phyloP scores from a whole-genome alignment of 208 protist species.

The Wallacemonas sp. region DNA sequence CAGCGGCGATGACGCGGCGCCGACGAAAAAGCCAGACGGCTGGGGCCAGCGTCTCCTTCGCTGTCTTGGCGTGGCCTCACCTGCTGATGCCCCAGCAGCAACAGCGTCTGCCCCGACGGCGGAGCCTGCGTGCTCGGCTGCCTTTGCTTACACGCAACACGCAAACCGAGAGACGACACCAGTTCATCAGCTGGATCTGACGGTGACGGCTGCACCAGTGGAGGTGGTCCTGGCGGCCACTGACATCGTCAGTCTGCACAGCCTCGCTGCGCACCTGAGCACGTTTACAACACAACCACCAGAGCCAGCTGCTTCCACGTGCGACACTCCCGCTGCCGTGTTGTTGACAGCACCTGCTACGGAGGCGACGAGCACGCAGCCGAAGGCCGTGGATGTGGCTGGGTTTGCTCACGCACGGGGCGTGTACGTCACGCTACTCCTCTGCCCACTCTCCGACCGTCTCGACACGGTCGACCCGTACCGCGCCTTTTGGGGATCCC shows the following conservation, averaged over 20 bases:
- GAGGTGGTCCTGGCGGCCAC: constrained; percentile 3
- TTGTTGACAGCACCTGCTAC: background rate
- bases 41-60: no score
- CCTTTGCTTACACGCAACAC: background rate
- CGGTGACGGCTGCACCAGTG: background rate
- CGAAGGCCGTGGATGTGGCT: background rate
- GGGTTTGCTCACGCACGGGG: background rate
- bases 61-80: no score
- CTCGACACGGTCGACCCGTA: background rate
- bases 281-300: background rate
- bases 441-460: background rate
- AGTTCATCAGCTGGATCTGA: constrained; percentile 4
- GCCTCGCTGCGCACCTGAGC: background rate
- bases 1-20: no score
- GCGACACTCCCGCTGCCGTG: background rate
- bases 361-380: background rate
- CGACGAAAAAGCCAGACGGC: no score
- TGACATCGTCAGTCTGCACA: background rate
- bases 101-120: no score
- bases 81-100: no score
- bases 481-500: no score
- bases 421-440: background rate
- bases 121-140: background rate
- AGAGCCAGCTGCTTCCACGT: background rate
- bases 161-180: no score